Evolutionary conservation across 176 grass and related monocot species (phyloP).

Genomic region (Oropetium thomaeum): DNA sequence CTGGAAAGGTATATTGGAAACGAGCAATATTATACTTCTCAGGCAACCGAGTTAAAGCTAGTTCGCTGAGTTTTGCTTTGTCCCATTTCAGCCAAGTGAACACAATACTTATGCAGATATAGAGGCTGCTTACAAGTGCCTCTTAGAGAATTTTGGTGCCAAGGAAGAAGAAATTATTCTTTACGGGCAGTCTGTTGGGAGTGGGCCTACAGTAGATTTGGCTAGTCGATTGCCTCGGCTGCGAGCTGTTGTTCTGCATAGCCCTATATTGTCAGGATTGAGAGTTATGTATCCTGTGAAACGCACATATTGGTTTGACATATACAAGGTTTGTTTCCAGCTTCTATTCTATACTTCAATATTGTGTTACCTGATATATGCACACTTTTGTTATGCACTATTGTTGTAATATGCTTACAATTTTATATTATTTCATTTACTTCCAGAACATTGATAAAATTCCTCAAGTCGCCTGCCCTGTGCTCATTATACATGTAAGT

Average conservation of each 20-base stretch:
- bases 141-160: conserved; percentile 67
- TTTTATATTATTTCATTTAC: conserved; percentile 15
- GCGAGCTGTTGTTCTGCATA: conserved; percentile 80
- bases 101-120: conserved; percentile 90
- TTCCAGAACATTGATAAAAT: conserved; percentile 96
- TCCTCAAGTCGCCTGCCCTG: conserved; percentile 74
- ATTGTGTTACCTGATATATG: conserved; percentile 1
- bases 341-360: conserved; percentile 1
- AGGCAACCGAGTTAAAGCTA: background rate
- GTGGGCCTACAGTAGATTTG: conserved; percentile 85
- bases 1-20: conserved; percentile 70
- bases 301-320: conserved; percentile 93
- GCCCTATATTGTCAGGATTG: conserved; percentile 86
- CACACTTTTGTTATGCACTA: background rate
- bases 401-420: conserved; percentile 20
- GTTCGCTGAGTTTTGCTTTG: background rate
- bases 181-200: conserved; percentile 93
- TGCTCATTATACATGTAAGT: conserved; percentile 96
- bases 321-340: conserved; percentile 79
- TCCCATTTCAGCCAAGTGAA: conserved; percentile 68
- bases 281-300: conserved; percentile 98
- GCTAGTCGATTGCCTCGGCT: conserved; percentile 62
- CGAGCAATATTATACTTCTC: background rate
- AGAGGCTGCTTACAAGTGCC: conserved; percentile 85
- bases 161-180: conserved; percentile 94